These are phyloP conservation scores for Exophiala spinifera DNA, from an alignment of 2,329 filamentous ascomycete genomes.

Conservation along the genomic window DNA sequence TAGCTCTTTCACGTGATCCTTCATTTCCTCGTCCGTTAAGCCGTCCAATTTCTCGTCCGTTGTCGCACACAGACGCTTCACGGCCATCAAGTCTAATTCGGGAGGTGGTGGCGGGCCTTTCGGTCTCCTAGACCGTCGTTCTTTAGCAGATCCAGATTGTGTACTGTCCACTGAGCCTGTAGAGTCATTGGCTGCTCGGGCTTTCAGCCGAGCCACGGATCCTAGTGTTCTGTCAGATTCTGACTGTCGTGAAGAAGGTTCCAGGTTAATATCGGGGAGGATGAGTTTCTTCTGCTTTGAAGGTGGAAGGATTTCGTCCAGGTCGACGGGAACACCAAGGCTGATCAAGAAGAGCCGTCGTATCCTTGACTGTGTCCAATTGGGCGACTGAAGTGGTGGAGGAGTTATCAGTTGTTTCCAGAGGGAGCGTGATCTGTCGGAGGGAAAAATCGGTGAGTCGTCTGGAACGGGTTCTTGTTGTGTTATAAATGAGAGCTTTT, in stretches of 20 bases:
- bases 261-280: constrained; percentile 70
- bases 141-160: constrained; percentile 29
- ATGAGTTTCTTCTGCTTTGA: constrained; percentile 98
- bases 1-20: constrained; percentile 66
- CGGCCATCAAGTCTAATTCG: constrained; percentile 73
- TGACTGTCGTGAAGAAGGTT: constrained; percentile 54
- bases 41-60: constrained; percentile 79
- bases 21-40: constrained; percentile 74
- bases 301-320: constrained; percentile 94
- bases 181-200: constrained; percentile 35
- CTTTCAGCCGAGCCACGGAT: constrained; percentile 33
- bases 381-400: constrained; percentile 88
- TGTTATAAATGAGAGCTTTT: constrained; percentile 32
- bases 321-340: constrained; percentile 88
- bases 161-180: constrained; percentile 33
- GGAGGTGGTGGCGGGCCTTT: constrained; percentile 60
- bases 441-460: constrained; percentile 67
- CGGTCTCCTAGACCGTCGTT: constrained; percentile 42
- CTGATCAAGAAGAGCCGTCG: constrained; percentile 93
- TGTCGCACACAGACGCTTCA: constrained; percentile 73
- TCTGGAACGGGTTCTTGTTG: constrained; percentile 41
- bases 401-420: constrained; percentile 97
- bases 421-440: constrained; percentile 79
- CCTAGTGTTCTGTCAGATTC: constrained; percentile 55
- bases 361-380: constrained; percentile 96